phyloP scores from a whole-genome alignment of 1,284 basidiomycete species.

The Peniophora sp. region DNA sequence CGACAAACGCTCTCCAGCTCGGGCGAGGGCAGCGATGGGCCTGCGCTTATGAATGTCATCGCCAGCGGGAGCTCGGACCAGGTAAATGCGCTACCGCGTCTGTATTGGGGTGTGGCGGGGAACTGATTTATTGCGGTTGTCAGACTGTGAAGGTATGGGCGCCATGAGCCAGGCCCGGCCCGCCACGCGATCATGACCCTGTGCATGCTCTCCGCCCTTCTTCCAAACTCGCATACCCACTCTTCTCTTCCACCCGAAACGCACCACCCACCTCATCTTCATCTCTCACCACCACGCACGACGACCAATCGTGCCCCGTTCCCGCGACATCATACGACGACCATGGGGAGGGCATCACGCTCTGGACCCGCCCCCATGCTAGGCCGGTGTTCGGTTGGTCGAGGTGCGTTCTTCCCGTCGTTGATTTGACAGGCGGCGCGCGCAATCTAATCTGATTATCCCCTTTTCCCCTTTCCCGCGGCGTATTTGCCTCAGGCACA shows the following conservation, averaged over 20 bases:
- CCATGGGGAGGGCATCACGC: too few species aligned
- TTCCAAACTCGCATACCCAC: neutral
- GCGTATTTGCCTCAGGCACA: too few species aligned
- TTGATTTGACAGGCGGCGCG: too few species aligned
- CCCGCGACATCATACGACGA: too few species aligned
- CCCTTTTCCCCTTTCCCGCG: too few species aligned
- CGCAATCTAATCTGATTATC: too few species aligned
- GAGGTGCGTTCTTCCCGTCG: too few species aligned
- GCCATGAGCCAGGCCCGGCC: neutral
- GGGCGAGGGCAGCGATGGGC: slow-evolving; percentile 24
- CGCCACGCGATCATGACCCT: too few species aligned
- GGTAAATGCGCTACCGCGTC: slow-evolving; percentile 7
- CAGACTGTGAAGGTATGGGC: slow-evolving; percentile 1
- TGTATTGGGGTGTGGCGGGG: neutral
- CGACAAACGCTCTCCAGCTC: slow-evolving; percentile 36
- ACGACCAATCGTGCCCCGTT: too few species aligned
- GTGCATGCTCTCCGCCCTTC: too few species aligned
- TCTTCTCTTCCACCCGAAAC: neutral
- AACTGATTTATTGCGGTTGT: neutral
- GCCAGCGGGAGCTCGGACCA: slow-evolving; percentile 63
- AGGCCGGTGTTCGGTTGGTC: too few species aligned
- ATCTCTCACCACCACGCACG: neutral
- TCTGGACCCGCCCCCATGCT: too few species aligned
- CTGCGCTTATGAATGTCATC: slow-evolving; percentile 52
- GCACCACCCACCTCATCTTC: neutral